A percentile compares a stretch with the other conserved stretches of the same genome.
phyloP scores from a whole-genome alignment of 176 grass and related monocot genomes.

The Ensete glaucum region DNA sequence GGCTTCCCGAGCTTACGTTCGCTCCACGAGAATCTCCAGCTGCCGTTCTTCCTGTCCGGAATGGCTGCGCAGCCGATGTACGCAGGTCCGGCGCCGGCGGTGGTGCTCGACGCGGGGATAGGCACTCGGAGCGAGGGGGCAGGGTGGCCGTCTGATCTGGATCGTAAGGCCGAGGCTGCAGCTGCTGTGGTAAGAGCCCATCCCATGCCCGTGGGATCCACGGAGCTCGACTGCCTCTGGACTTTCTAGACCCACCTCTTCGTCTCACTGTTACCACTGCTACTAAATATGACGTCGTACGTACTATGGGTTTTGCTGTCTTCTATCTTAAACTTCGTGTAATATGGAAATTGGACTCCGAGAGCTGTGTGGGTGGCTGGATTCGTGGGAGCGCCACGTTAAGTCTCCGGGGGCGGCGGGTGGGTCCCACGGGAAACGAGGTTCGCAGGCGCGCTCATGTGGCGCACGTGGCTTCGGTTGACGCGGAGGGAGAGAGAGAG shows the following conservation, averaged over 20 bases:
- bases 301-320: too few relatives aligned
- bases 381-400: too few relatives aligned
- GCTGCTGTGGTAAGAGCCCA: constrained; percentile 8
- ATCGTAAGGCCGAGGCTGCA: constrained; percentile 33
- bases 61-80: not conserved
- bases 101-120: not conserved
- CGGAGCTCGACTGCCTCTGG: constrained; percentile 60
- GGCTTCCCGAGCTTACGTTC: constrained; percentile 36
- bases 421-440: too few relatives aligned
- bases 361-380: too few relatives aligned
- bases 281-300: too few relatives aligned
- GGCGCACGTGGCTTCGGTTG: not conserved
- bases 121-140: not conserved
- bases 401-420: too few relatives aligned
- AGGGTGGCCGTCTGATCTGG: constrained; percentile 26
- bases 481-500: not conserved
- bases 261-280: too few relatives aligned
- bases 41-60: constrained; percentile 40
- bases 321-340: too few relatives aligned
- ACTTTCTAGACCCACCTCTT: not conserved
- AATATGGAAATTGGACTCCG: too few relatives aligned
- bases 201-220: constrained; percentile 38
- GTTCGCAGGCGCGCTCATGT: too few relatives aligned
- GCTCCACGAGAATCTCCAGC: constrained; percentile 45
- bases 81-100: not conserved